These are phyloP conservation scores for Malassezia nana DNA, from an alignment of 1,284 basidiomycete genomes.

Conservation along the genomic window DNA sequence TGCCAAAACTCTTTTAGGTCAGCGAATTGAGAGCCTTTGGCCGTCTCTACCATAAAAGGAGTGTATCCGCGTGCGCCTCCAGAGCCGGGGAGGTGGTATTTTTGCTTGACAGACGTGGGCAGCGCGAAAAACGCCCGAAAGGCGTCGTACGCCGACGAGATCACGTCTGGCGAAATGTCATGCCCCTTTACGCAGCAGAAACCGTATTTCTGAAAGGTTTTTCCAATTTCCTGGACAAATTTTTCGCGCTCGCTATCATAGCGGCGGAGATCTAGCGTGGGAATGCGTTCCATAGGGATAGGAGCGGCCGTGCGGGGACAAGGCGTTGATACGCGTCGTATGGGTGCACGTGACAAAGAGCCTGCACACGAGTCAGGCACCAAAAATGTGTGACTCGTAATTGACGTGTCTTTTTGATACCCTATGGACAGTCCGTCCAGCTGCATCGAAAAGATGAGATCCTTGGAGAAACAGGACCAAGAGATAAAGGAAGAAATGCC, in stretches of 20 bases:
- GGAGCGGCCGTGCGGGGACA: no score
- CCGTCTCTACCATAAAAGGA: slow-evolving; percentile 8
- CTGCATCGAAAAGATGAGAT: neutral
- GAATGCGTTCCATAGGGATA: neutral
- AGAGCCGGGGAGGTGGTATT: slow-evolving; percentile 5
- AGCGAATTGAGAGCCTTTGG: slow-evolving; percentile 2
- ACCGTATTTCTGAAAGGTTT: neutral
- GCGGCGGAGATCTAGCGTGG: slow-evolving; percentile 5
- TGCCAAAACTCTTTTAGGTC: slow-evolving; percentile 14
- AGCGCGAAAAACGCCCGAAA: slow-evolving; percentile 5
- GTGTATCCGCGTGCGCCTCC: slow-evolving; percentile 13
- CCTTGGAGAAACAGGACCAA: neutral
- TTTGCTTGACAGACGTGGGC: neutral
- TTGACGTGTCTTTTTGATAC: neutral
- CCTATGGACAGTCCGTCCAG: neutral
- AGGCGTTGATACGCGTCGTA: no score
- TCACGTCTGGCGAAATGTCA: neutral
- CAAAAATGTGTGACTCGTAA: neutral
- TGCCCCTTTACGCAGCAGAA: slow-evolving; percentile 12
- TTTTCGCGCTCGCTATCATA: slow-evolving; percentile 4
- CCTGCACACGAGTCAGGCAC: no score
- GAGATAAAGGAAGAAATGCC: neutral
- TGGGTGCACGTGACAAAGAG: no score
- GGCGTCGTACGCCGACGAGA: slow-evolving; percentile 1
- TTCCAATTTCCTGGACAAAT: slow-evolving; percentile 4